A percentile compares a stretch with the other conserved stretches of the same genome.
These are phyloP conservation scores for Vararia minispora DNA, from an alignment of 768 basidiomycete species.

Conservation along the genomic window DNA sequence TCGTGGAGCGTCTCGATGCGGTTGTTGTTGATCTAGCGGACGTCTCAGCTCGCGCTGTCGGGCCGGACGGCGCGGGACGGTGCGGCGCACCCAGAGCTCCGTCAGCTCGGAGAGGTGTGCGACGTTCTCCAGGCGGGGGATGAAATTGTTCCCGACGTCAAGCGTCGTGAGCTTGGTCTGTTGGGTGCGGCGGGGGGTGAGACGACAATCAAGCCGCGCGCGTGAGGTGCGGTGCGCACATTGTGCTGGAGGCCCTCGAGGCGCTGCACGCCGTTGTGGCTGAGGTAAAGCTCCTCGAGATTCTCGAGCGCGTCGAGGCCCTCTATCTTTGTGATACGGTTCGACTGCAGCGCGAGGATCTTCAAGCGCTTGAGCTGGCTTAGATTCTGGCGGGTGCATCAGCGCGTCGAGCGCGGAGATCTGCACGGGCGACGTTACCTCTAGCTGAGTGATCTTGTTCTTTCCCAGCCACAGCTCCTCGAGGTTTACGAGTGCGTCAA, in stretches of 20 bases:
- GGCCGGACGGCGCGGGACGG: not conserved
- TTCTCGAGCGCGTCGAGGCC: slow-evolving; percentile 58
- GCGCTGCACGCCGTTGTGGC: slow-evolving; percentile 81
- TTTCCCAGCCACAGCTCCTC: slow-evolving; percentile 97
- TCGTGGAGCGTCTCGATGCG: slow-evolving; percentile 59
- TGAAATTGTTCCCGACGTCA: slow-evolving; percentile 81
- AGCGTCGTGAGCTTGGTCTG: slow-evolving; percentile 68
- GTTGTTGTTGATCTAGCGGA: slow-evolving; percentile 73
- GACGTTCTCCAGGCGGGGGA: slow-evolving; percentile 70
- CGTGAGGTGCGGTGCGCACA: slow-evolving; percentile 29
- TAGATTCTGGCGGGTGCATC: slow-evolving; percentile 43
- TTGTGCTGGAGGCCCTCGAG: slow-evolving; percentile 83
- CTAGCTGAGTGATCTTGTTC: slow-evolving; percentile 87
- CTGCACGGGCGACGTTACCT: slow-evolving; percentile 34
- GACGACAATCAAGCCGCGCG: not conserved
- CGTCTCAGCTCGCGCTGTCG: not conserved
- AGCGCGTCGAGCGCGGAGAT: not conserved
- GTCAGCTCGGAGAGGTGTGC: slow-evolving; percentile 69
- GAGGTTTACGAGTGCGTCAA: slow-evolving; percentile 69
- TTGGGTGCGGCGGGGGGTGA: no score
- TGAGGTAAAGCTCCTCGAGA: slow-evolving; percentile 86
- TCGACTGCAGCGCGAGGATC: slow-evolving; percentile 88
- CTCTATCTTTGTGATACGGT: slow-evolving; percentile 84
- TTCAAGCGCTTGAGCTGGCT: slow-evolving; percentile 57
- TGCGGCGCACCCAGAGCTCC: slow-evolving; percentile 81